Percentiles rank a stretch among this genome's conserved stretches.
These are phyloP conservation scores for Zanthoxylum bungeanum DNA, from an alignment of 345 rosid species.

Conservation along the genomic window DNA sequence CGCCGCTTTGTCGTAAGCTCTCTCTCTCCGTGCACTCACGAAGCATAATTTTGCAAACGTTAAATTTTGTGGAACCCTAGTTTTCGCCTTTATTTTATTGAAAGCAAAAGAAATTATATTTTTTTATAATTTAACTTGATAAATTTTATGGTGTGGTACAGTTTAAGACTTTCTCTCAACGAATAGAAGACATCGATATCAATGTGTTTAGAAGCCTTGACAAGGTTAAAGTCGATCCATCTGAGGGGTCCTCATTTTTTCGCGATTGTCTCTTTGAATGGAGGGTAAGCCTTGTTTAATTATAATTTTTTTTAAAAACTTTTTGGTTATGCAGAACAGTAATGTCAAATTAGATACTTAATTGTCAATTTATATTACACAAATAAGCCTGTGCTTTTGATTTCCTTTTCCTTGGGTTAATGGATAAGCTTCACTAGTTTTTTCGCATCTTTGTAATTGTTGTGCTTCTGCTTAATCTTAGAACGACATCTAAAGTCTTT, in stretches of 20 bases:
- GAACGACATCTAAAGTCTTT: too few relatives aligned
- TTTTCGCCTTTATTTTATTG: background rate
- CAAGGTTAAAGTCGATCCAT: slow-evolving; percentile 64
- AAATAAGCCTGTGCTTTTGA: background rate
- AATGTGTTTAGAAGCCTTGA: slow-evolving; percentile 66
- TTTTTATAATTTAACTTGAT: background rate
- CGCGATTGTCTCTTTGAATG: slow-evolving; percentile 80
- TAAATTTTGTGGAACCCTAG: background rate
- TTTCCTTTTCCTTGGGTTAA: background rate
- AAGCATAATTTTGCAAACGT: background rate
- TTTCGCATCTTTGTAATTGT: too few relatives aligned
- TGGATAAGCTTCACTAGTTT: background rate
- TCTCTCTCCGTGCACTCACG: background rate
- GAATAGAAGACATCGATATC: slow-evolving; percentile 72
- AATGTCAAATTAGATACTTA: background rate
- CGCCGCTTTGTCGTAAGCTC: slow-evolving; percentile 64
- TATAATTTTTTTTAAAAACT: background rate
- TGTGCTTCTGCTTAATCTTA: too few relatives aligned
- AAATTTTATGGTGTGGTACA: slow-evolving; percentile 23
- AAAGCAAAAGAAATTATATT: background rate
- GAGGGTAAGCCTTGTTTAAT: slow-evolving; percentile 56
- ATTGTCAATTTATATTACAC: background rate
- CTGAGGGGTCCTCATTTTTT: slow-evolving; percentile 74
- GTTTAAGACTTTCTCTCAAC: slow-evolving; percentile 72
- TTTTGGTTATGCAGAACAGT: background rate